Percentiles rank a stretch among this genome's conserved stretches.
phyloP scores from a whole-genome alignment of 1,284 basidiomycete genomes.

The Trichosporon sp. region DNA sequence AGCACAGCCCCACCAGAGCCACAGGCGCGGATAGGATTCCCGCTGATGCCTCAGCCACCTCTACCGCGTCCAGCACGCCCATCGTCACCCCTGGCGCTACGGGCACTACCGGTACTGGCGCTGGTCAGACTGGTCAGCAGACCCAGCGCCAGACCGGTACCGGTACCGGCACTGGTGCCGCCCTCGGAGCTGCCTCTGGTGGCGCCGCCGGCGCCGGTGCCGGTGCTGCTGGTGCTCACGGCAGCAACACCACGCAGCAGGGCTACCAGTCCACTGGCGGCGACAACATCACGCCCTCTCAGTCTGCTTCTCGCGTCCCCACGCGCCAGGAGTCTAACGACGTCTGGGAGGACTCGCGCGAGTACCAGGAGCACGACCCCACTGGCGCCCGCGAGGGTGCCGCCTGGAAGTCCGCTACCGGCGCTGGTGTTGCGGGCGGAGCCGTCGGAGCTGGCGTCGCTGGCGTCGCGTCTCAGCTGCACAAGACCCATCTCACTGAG shows the following conservation, averaged over 20 bases:
- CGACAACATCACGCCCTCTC: slow-evolving; percentile 4
- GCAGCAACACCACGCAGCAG: neutral
- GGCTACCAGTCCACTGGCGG: neutral
- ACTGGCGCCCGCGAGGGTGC: neutral
- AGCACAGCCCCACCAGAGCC: neutral
- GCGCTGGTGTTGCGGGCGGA: neutral
- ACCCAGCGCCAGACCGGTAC: neutral
- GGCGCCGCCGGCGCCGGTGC: neutral
- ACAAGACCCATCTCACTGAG: neutral
- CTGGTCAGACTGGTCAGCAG: neutral
- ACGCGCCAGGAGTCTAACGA: slow-evolving; percentile 14
- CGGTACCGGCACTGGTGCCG: neutral
- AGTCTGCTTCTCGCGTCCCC: slow-evolving; percentile 6
- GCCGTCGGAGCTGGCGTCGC: neutral
- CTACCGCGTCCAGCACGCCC: neutral
- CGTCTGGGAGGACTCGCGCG: slow-evolving; percentile 5
- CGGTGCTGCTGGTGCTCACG: neutral
- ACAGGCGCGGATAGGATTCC: slow-evolving; percentile 24
- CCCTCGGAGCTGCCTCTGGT: too few species aligned
- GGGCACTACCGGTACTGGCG: neutral
- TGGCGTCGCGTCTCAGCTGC: neutral
- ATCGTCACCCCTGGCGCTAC: slow-evolving; percentile 12
- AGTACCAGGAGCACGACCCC: slow-evolving; percentile 12
- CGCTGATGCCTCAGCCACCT: slow-evolving; percentile 16
- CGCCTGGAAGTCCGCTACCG: neutral